These are phyloP conservation scores for Diatrype stigma DNA, from an alignment of 2,329 filamentous ascomycete genomes.

Conservation along the genomic window DNA sequence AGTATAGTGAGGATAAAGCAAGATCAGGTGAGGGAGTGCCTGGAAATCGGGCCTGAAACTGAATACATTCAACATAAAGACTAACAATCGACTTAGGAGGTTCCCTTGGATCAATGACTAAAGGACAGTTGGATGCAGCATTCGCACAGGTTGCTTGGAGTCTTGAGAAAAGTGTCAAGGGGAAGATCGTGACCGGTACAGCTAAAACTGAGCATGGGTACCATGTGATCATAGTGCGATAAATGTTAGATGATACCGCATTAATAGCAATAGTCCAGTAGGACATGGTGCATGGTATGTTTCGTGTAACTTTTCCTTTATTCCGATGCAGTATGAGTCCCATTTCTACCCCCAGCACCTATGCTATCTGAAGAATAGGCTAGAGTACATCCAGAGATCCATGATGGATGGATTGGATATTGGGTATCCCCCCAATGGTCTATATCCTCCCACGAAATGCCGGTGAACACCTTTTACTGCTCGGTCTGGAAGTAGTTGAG, in stretches of 20 bases:
- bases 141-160: slow-evolving; percentile 72
- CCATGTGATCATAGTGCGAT: slow-evolving; percentile 78
- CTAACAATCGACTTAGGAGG: slow-evolving; percentile 43
- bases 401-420: slow-evolving; percentile 20
- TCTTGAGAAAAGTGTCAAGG: slow-evolving; percentile 41
- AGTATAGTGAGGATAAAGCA: slow-evolving; percentile 75
- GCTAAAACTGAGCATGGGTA: slow-evolving; percentile 73
- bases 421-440: slow-evolving; percentile 17
- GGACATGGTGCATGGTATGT: no score
- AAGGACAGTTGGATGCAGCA: slow-evolving; percentile 60
- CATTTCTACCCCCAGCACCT: slow-evolving; percentile 23
- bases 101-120: slow-evolving; percentile 67
- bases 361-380: slow-evolving; percentile 41
- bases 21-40: slow-evolving; percentile 57
- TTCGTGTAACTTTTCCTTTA: slow-evolving; percentile 30
- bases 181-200: slow-evolving; percentile 59
- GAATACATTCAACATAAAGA: no score
- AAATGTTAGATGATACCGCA: no score
- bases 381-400: slow-evolving; percentile 32
- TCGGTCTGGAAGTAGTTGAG: slow-evolving; percentile 99
- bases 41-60: no score
- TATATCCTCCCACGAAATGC: slow-evolving; percentile 28
- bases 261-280: no score
- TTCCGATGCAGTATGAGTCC: slow-evolving; percentile 32
- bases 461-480: slow-evolving; percentile 48